Evolutionary conservation across 176 grass and related monocot species (phyloP), one percentile per base, ranked within the genome.

Genomic region (Zea luxurians): DNA sequence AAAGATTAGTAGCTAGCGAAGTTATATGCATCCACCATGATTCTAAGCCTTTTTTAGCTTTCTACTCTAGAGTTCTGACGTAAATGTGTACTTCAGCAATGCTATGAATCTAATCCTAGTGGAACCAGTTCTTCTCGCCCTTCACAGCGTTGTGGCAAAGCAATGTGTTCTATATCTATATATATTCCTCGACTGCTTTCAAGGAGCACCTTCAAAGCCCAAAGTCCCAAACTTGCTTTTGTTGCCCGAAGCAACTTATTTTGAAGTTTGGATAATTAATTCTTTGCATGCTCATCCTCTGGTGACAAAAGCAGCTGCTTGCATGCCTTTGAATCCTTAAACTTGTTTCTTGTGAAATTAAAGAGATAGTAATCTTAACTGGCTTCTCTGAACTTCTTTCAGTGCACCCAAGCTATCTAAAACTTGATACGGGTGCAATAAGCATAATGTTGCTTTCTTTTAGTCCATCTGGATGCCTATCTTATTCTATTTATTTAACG

Each of bases 191-290:
- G 0, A 4, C 37, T 41, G 66, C 42, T 20, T 68, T 27, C 8
- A 7, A 68, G 42, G n/a, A 47, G n/a, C 66, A 69, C 66, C 10
- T 63, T 63, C 6, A 4, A 61, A 37, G 34, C 34, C 61, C 34
- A 6, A 2, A 36, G 42, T 69, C 9, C 66, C 17, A 13, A 7
- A 34, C 71, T 73, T 47, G 7, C 41, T 37, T 45, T 62, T 81
- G 44, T 50, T 49, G 21, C 61, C 48, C 4, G 18, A 37, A 38
- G 0, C 7, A 41, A 46, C 68, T 17, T 77, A 69, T 70, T 70
- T 48, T 40, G 11, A 53, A 69, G 64, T 42, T 38, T 16, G n/a
- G 60, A 80, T 71, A 74, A 68, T 47, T 75, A 13, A 43, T 73
- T 66, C 4, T 48, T 66, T 73, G n/a, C 78, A 34, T 61, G 61